These are phyloP conservation scores for Fusarium metavorans DNA, from an alignment of 2,329 filamentous ascomycete genomes.

Conservation along the genomic window DNA sequence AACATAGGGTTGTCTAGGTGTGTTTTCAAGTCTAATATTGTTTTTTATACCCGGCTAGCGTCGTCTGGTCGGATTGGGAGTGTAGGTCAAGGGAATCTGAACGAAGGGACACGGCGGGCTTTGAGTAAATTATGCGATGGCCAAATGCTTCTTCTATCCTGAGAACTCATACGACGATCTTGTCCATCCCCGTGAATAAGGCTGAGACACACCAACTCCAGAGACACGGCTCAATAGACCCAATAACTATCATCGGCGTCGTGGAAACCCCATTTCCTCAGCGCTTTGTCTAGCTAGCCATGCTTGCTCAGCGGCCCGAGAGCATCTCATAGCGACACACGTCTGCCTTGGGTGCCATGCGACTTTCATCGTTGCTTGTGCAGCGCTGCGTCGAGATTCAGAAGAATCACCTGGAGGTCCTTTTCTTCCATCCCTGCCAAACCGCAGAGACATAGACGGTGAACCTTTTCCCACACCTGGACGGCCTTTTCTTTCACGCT, in stretches of 20 bases:
- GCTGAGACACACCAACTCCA: no score
- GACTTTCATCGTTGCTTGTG: neutral
- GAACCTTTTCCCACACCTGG: neutral
- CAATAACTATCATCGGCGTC: no score
- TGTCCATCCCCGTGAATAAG: no score
- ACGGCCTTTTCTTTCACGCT: neutral
- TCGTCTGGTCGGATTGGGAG: neutral
- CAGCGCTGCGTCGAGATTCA: neutral
- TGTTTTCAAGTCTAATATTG: neutral
- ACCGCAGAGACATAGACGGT: neutral
- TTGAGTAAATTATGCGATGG: neutral
- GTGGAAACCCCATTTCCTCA: neutral
- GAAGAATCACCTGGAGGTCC: neutral
- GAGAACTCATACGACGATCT: neutral
- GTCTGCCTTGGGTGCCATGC: neutral
- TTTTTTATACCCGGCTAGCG: neutral
- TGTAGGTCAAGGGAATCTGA: neutral
- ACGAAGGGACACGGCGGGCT: neutral
- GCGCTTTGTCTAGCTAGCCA: neutral
- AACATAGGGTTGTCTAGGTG: rapidly evolving
- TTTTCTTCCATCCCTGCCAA: neutral
- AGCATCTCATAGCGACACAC: no score
- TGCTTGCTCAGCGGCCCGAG: neutral
- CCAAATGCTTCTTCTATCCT: neutral
- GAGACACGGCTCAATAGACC: no score